phyloP scores from a whole-genome alignment of 257 asterid genomes.

The Solanum ahanhuiri region DNA sequence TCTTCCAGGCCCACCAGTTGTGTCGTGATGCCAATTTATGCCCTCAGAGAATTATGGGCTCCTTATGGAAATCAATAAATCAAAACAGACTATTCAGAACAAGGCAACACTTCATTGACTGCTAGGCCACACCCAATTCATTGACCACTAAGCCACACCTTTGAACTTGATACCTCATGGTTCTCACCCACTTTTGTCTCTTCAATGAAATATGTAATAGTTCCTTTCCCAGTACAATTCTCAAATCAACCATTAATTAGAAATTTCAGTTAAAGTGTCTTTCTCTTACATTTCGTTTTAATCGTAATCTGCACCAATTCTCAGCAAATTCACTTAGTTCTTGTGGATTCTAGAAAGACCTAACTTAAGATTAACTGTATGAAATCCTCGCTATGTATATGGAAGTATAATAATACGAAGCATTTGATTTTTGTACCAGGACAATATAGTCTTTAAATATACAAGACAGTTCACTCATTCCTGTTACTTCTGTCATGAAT shows the following conservation, averaged over 20 bases:
- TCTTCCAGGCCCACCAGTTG: neutral
- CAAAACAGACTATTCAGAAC: neutral
- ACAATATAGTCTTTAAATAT: neutral
- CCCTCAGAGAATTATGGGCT: neutral
- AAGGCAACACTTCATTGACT: neutral
- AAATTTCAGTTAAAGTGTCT: neutral
- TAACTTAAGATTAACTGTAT: neutral
- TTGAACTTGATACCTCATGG: neutral
- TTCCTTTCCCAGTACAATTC: neutral
- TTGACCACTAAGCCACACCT: neutral
- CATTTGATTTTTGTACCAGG: neutral
- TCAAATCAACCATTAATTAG: neutral
- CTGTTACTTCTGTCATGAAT: neutral
- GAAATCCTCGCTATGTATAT: neutral
- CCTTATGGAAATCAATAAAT: neutral
- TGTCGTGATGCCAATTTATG: neutral
- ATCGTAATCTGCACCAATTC: neutral
- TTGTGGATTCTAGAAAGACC: neutral
- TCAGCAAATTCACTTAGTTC: neutral
- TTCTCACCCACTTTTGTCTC: neutral
- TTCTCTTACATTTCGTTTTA: neutral
- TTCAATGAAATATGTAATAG: neutral
- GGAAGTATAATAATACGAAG: neutral
- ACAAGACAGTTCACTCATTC: neutral
- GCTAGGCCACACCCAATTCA: neutral